Base-by-base conservation (phyloP, 768 basidiomycete species). In the Panaeolus papilionaceus region DNA sequence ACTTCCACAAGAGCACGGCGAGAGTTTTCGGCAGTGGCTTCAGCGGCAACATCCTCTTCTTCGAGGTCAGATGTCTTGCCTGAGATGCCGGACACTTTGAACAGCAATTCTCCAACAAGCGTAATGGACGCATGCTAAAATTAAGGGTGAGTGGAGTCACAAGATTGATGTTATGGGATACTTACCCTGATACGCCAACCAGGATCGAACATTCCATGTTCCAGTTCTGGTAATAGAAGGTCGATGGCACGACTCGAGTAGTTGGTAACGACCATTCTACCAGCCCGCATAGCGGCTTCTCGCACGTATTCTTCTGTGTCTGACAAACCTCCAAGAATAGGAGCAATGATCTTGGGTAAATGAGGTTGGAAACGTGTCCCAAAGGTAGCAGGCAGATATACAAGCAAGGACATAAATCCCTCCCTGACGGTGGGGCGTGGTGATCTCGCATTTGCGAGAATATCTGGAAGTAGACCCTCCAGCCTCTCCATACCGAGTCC, bases 261-360 rank as follows among this genome's bases (percentile, higher is more conserved):
- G 77, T 96, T 98, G 67, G 89, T 91, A 70, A 99, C 93, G 71
- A 99, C 92, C 95, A 99, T 99, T 70, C 98, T 86, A 66, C 97
- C 96, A n/a, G 97, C 96, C 40, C 94, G 89, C 96, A 99, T 98
- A 4, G 97, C 96, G 11, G 97, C 96, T 70, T 99, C 96, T 28
- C 97, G 86, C 10, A 99, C 98, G 74, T 92, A 95, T 80, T 98
- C 98, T 72, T 98, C 96, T 7, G 89, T 83, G 74, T 99, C 97
- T 0, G 97, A 91, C 42, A 99, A 81, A 69, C 98, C 98, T 54
- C 88, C 88, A 39, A 99, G 84, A 70, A 99, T 97, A 0, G 97
- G 97, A 10, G 92, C 82, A 49, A 99, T 93, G 75, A 99, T 97
- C 78, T 95, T 93, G 7, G 95, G 93, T 9, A 99, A 83, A 80